Base-by-base conservation (phyloP, 495 filamentous ascomycete species). In the Cercophora samala region DNA sequence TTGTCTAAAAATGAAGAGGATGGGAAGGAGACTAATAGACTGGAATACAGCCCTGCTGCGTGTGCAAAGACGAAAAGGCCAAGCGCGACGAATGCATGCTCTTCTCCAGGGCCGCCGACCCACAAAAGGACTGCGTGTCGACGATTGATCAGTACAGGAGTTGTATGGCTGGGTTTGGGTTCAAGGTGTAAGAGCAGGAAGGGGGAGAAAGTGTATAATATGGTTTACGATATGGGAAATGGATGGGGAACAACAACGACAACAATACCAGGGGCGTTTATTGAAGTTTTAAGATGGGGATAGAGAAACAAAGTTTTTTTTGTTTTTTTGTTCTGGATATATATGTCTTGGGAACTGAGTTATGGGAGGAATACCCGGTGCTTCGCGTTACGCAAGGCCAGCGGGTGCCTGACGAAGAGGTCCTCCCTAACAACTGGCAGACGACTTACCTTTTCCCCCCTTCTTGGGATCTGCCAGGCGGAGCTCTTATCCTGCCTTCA, bases 71-170 rank as follows among this genome's bases (percentile, higher is more conserved):
- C 58, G 95, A 99, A 78, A 99, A 99, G 77, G 84, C 91, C 66
- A 80, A 83, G 67, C 92, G 95, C 67, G 95, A 99, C 78, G 95
- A 99, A 80, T 99, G 95, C 84, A 97, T 99, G 94, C 90, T 99
- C 19, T 97, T 98, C 80, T 93, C 90, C 64, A 92, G 86, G 68
- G 82, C 87, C 68, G 85, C 87, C 65, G 87, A 96, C 73, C 90
- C 93, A 29, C 85, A 91, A 72, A 75, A 83, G 70, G 92, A 93
- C 68, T 99, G 95, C 82, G 82, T 88, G 76, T 83, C 88, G 17
- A 86, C 88, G 64, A 90, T 99, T 69, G 88, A 93, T 17, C 86
- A 89, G 71, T 99, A 99, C 81, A 88, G 89, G 85, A 86, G 79
- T 63, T 99, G 95, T 76, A 99, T 99, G 95, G 87, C 87, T 52